Base-by-base conservation (phyloP, 139 green algal genomes). In the Chlamydomonas sphaeroides region DNA sequence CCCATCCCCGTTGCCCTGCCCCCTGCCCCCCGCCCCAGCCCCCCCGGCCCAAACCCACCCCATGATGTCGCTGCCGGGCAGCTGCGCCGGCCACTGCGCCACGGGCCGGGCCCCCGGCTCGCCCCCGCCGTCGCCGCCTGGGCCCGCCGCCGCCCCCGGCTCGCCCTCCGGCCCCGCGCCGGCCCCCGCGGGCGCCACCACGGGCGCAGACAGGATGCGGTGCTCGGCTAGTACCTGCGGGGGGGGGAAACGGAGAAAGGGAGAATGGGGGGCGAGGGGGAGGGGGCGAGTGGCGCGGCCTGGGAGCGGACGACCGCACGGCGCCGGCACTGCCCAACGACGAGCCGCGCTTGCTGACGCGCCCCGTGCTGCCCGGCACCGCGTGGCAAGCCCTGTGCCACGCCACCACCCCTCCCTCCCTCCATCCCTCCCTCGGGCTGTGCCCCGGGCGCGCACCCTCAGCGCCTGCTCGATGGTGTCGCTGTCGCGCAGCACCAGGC, bases 191-290 rank as follows among this genome's bases (percentile, higher is more conserved):
- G 78, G 62, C 21, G 75, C 68, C 17, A 94, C 83, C 25, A 95
- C 92, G 0, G 92, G 92, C 3, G 92, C 90, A 11, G 92, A 95
- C 14, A 95, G 85, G 63, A 95, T 94, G 38, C 88, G 85, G 70
- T 92, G 84, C 26, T 79, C 66, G 8, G 92, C 89, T 35, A 95
- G 77, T 36, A 93, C 82, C 92, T 95, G 78, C 28, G 80, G 35
- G 26, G 15, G 18, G 56, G 23, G 2, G 56, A 32, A 10, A 25
- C n/a, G 56, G 56, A n/a, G 56, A 53, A 14, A 66, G 62, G 20
- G 49, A 17, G 39, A 23, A 23, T 30, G 25, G 73, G 25, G 39
- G 38, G 45, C 45, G 33, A 38, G 36, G 56, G 49, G 10, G 45
- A 51, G 45, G 45, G 10, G 45, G 14, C 51, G 4, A 30, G 14